Conservation (phyloP, 352 stramenopile genomes). For the Phytopythium delawarense region DNA sequence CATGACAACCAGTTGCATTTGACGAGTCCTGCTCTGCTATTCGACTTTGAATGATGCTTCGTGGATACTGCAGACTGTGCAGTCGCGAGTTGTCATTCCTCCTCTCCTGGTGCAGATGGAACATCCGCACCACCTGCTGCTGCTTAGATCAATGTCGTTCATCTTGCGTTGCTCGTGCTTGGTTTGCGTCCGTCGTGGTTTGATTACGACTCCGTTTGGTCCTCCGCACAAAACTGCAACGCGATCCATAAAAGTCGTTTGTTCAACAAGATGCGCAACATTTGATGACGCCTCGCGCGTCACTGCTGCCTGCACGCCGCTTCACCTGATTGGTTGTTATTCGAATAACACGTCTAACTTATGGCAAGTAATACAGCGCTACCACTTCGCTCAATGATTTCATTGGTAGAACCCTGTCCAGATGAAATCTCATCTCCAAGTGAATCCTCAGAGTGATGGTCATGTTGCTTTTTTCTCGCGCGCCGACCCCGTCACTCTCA, state of each 20-base stretch:
- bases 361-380: no score
- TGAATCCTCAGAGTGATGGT: neutral
- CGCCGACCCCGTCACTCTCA: neutral
- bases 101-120: no score
- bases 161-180: no score
- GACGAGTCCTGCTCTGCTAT: no score
- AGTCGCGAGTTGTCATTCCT: no score
- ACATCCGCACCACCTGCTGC: no score
- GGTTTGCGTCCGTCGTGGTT: no score
- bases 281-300: neutral
- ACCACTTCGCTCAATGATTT: neutral
- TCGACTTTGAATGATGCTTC: no score
- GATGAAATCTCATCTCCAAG: neutral
- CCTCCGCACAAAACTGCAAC: neutral
- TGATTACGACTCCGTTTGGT: neutral
- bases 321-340: neutral
- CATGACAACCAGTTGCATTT: no score
- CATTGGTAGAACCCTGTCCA: neutral
- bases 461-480: constrained; percentile 8
- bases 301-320: neutral
- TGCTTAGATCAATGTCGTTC: no score
- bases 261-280: neutral
- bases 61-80: no score
- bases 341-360: neutral
- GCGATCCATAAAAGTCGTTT: neutral